Conservation (phyloP, 306 rosid species). For the Begonia peltatifolia region DNA sequence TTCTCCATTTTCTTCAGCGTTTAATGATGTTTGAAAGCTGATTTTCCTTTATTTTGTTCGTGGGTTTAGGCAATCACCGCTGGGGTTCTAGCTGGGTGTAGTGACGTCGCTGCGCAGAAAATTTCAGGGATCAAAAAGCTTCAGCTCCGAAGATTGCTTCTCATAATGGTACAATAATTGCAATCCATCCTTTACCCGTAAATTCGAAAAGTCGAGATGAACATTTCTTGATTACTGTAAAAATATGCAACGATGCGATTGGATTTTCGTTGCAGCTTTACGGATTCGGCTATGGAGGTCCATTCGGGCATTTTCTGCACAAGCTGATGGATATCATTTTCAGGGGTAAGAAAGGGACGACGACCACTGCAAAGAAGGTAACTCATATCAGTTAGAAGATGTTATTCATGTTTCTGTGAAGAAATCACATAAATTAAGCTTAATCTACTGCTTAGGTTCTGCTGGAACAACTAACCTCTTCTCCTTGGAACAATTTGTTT, state of each 20-base stretch:
- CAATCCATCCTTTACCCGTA: too few relatives aligned
- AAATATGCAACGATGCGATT: too few relatives aligned
- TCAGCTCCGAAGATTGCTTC: conserved; percentile 65
- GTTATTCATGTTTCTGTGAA: too few relatives aligned
- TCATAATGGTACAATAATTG: conserved; percentile 39
- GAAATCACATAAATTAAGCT: background rate
- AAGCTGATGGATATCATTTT: conserved; percentile 73
- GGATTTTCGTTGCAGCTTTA: conserved; percentile 45
- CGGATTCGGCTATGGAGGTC: conserved; percentile 81
- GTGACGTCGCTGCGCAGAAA: conserved; percentile 81
- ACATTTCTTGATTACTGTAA: too few relatives aligned
- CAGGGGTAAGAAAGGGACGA: conserved; percentile 61
- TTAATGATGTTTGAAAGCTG: background rate
- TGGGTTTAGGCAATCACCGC: conserved; percentile 67
- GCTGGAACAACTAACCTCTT: conserved; percentile 70
- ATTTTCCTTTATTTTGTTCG: background rate
- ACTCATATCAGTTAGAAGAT: too few relatives aligned
- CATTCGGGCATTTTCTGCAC: conserved; percentile 88
- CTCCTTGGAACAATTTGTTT: conserved; percentile 81
- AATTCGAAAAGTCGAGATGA: too few relatives aligned
- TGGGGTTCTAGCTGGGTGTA: conserved; percentile 63
- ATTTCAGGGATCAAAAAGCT: conserved; percentile 75
- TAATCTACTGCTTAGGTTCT: conserved; percentile 33
- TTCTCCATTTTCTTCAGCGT: background rate
- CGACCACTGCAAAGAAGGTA: conserved; percentile 75